phyloP scores from a whole-genome alignment of 2,329 filamentous ascomycete genomes.

The Lasiodiplodia sp. region DNA sequence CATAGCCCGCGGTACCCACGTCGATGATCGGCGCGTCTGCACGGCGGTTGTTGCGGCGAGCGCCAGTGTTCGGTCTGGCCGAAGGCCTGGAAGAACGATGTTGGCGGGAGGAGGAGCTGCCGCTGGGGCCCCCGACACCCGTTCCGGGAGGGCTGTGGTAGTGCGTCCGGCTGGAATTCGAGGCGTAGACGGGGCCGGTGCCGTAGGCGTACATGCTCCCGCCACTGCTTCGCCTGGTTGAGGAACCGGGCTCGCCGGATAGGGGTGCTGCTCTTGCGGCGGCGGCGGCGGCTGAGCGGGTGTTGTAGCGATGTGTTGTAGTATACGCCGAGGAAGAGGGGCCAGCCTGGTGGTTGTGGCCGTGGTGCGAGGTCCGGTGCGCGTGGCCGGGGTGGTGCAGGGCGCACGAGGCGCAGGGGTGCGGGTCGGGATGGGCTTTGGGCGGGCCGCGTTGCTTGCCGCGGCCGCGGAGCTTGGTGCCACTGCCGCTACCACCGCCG shows the following conservation, averaged over 20 bases:
- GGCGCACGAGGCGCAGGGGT: conserved; percentile 14
- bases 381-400: conserved; percentile 24
- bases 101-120: neutral
- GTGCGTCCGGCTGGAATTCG: neutral
- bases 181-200: neutral
- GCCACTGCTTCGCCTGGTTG: neutral
- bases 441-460: conserved; percentile 20
- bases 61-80: neutral
- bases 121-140: no score
- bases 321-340: neutral
- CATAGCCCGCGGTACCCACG: neutral
- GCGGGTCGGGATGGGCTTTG: neutral
- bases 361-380: neutral
- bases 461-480: conserved; percentile 10
- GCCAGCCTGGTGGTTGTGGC: neutral
- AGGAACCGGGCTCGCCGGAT: neutral
- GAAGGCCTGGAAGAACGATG: neutral
- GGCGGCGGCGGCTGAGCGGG: neutral
- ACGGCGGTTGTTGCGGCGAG: neutral
- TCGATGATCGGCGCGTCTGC: neutral
- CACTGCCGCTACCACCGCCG: neutral
- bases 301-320: neutral
- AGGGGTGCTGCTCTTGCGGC: neutral
- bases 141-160: neutral
- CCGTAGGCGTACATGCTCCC: neutral